Evolutionary conservation across 306 rosid genomes (phyloP).

Genomic region (Trichosanthes cucumerina): DNA sequence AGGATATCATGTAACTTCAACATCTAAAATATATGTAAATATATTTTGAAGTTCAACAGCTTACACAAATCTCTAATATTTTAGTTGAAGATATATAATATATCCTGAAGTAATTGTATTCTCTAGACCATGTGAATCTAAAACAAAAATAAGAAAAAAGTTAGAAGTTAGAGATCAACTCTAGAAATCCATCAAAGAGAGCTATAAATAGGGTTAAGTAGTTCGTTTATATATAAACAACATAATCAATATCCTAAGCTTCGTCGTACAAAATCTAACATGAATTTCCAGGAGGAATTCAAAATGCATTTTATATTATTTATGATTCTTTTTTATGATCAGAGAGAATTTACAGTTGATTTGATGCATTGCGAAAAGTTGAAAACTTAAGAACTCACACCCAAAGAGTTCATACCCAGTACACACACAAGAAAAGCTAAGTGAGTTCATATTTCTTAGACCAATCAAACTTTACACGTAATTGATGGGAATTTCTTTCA

Average conservation of each 20-base stretch:
- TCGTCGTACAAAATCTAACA: neutral
- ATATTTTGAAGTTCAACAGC: too few relatives aligned
- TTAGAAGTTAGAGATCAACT: neutral
- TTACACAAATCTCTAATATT: too few relatives aligned
- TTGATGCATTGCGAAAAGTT: neutral
- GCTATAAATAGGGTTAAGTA: neutral
- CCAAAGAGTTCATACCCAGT: neutral
- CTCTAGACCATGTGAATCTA: neutral
- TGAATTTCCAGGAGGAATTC: neutral
- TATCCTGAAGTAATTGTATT: too few relatives aligned
- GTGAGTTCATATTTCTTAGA: neutral
- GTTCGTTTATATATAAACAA: neutral
- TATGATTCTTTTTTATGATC: neutral
- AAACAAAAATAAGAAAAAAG: neutral
- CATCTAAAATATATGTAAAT: too few relatives aligned
- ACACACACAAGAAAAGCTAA: neutral
- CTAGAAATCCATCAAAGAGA: neutral
- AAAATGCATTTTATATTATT: neutral
- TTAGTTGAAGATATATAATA: too few relatives aligned
- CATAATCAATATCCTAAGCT: neutral
- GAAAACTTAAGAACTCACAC: neutral
- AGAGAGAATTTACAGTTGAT: neutral
- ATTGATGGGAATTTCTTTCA: conserved; percentile 4
- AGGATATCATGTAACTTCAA: neutral
- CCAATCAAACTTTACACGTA: neutral